A percentile compares a stretch with the other conserved stretches of the same genome.
These are phyloP conservation scores for Whalleya microplaca DNA, from an alignment of 2,329 filamentous ascomycete species.

Conservation along the genomic window DNA sequence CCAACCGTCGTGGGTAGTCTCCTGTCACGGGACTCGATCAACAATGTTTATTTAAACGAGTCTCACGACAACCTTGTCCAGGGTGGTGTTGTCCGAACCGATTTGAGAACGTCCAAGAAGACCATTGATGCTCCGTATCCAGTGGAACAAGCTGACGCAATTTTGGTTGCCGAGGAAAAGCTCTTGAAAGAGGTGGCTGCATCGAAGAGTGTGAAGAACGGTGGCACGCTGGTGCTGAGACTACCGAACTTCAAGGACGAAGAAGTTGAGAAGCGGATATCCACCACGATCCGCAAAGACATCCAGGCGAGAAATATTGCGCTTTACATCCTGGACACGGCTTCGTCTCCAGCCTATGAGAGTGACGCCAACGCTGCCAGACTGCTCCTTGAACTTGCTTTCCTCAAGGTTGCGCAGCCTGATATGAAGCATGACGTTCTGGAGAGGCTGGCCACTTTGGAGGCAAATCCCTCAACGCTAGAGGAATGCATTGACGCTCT, in stretches of 20 bases:
- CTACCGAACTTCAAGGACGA: constrained; percentile 83
- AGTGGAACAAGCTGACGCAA: constrained; percentile 76
- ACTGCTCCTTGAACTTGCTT: constrained; percentile 77
- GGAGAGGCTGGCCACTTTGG: constrained; percentile 66
- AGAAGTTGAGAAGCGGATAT: constrained; percentile 85
- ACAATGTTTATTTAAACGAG: constrained; percentile 64
- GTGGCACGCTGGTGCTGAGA: constrained; percentile 75
- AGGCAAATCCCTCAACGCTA: constrained; percentile 54
- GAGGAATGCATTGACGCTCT: constrained; percentile 68
- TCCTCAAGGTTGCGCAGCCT: constrained; percentile 76
- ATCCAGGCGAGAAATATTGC: constrained; percentile 71
- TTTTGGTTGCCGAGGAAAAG: constrained; percentile 77
- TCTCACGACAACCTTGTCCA: constrained; percentile 66
- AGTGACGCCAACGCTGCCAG: constrained; percentile 64
- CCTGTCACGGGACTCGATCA: constrained; percentile 73
- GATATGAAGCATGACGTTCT: constrained; percentile 64
- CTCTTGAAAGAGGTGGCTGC: constrained; percentile 80
- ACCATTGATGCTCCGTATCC: constrained; percentile 84
- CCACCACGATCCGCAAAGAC: constrained; percentile 69
- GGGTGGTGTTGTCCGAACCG: constrained; percentile 82
- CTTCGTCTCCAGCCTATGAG: constrained; percentile 68
- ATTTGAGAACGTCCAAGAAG: constrained; percentile 82
- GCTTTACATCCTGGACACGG: constrained; percentile 76
- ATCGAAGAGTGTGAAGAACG: constrained; percentile 68
- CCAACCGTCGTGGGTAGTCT: constrained; percentile 62